Conservation (phyloP, 164 flowering plant species). For the Berberis thunbergii region DNA sequence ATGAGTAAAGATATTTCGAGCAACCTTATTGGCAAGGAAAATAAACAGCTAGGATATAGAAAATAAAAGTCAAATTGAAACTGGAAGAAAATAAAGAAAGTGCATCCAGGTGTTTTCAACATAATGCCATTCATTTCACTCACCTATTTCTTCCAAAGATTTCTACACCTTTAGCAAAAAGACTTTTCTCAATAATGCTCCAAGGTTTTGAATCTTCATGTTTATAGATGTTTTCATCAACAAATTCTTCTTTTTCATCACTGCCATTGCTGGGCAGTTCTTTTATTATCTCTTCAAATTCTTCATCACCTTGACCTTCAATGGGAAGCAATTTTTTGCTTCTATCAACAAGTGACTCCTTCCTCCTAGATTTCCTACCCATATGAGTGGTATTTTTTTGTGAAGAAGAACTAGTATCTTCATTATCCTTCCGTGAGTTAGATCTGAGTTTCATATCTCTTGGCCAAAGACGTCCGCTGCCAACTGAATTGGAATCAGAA, state of each 20-base stretch:
- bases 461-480: constrained; percentile 32
- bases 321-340: constrained; percentile 13
- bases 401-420: constrained; percentile 53
- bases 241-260: constrained; percentile 60
- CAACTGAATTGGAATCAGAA: constrained; percentile 69
- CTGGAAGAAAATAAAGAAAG: neutral
- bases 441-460: constrained; percentile 51
- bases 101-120: neutral
- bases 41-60: neutral
- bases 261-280: constrained; percentile 22
- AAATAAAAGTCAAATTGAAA: neutral
- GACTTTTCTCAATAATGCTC: constrained; percentile 78
- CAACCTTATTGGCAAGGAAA: no score
- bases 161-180: constrained; percentile 80
- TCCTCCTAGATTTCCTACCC: constrained; percentile 43
- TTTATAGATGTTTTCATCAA: constrained; percentile 46
- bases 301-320: constrained; percentile 21
- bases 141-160: constrained; percentile 95
- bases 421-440: constrained; percentile 47
- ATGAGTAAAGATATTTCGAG: no score
- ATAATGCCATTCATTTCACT: constrained; percentile 11
- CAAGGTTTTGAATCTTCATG: constrained; percentile 53
- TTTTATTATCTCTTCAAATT: constrained; percentile 25
- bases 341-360: constrained; percentile 19
- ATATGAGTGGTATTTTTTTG: constrained; percentile 38